These are phyloP conservation scores for Vitis hybrid DNA, from an alignment of 177 flowering plant species.

Conservation along the genomic window DNA sequence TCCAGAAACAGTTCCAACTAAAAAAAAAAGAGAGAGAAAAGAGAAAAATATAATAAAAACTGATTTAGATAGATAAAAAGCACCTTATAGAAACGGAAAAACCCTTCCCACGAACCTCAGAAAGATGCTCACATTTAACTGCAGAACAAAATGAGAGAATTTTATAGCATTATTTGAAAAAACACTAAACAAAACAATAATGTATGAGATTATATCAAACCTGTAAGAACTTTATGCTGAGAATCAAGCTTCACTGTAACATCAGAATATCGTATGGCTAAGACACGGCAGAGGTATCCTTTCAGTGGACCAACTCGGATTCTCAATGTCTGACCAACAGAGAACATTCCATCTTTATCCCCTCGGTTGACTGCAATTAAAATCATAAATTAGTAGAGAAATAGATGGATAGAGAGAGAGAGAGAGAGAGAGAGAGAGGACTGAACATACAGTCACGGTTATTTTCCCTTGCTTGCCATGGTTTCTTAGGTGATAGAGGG, in stretches of 20 bases:
- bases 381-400: not conserved
- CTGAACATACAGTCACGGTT: slow-evolving; percentile 38
- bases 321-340: slow-evolving; percentile 85
- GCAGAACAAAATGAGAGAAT: slow-evolving; percentile 18
- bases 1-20: not conserved
- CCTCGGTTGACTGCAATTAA: slow-evolving; percentile 55
- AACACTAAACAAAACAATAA: not conserved
- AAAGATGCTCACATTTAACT: slow-evolving; percentile 83
- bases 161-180: not conserved
- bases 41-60: not conserved
- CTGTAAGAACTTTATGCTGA: slow-evolving; percentile 82
- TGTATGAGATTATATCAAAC: slow-evolving; percentile 30
- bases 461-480: slow-evolving; percentile 24
- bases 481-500: slow-evolving; percentile 48
- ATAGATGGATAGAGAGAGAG: too few relatives aligned
- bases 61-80: not conserved
- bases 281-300: slow-evolving; percentile 85
- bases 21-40: not conserved
- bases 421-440: slow-evolving; percentile 7
- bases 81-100: slow-evolving; percentile 43
- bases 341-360: slow-evolving; percentile 55
- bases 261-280: slow-evolving; percentile 73
- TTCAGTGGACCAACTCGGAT: slow-evolving; percentile 88
- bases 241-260: slow-evolving; percentile 92
- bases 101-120: slow-evolving; percentile 69